Base-by-base conservation (phyloP, 768 basidiomycete species). In the Hericium rajendrae region DNA sequence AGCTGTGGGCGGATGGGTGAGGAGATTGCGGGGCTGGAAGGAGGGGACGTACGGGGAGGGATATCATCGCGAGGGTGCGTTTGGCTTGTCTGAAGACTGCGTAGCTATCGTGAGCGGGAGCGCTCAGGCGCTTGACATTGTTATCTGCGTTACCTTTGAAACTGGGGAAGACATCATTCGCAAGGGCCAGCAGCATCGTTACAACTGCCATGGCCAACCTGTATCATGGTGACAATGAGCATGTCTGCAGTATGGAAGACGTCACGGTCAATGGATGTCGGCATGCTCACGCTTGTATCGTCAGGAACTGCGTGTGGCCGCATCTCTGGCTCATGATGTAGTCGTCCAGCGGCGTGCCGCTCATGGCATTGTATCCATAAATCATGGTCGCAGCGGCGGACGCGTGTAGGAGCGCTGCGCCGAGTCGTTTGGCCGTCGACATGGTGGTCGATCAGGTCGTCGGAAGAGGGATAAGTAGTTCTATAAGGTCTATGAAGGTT, bases 221-320 rank as follows among this genome's bases (percentile, higher is more conserved):
- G 60, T 37, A 9, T 32, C 32, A 32, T 32, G 32, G 32, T 16
- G n/a, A 24, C n/a, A 3, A 54, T n/a, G 32, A 32, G 32, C 32
- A 32, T 32, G 32, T 32, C 32, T 32, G 32, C 32, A 32, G 32
- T 32, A 32, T 38, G 48, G 9, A 15, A 16, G 22, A 4, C 53
- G 55, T 15, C 38, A 16, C 24, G 51, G 15, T n/a, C 43, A 46
- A 46, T 8, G 12, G 5, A 50, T 40, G 6, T 28, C 26, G n/a
- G 38, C 38, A 8, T 32, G 65, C 77, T 18, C 59, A 84, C 88
- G 86, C 87, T 69, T 88, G 82, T 62, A 91, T 86, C 0, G 91
- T 93, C 55, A 92, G 71, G 65, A 80, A 92, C 67, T 85, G 85
- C 50, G 76, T 78, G 61, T 83, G 81, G 0, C 88, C 88, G 2